A percentile compares a stretch with the other conserved stretches of the same genome.
phyloP scores from a whole-genome alignment of 768 basidiomycete genomes.

The Leucosporidium yakuticum region DNA sequence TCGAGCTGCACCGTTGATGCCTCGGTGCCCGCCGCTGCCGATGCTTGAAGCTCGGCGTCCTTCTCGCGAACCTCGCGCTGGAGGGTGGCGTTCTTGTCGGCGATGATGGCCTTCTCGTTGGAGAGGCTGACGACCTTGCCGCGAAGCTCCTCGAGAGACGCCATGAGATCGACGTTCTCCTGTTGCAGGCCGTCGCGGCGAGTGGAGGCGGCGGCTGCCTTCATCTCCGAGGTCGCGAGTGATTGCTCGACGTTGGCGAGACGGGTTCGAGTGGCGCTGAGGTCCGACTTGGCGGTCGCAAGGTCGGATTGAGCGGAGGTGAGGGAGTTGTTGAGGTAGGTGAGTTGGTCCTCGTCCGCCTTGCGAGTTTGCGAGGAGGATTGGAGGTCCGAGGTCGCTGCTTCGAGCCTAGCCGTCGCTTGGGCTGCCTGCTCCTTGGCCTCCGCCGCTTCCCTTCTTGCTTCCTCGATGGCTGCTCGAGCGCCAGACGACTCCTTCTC shows the following conservation, averaged over 20 bases:
- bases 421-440: not conserved
- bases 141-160: conserved; percentile 75
- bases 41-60: conserved; percentile 51
- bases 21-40: not conserved
- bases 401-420: not conserved
- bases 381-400: not conserved
- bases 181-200: conserved; percentile 57
- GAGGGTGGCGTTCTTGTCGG: conserved; percentile 58
- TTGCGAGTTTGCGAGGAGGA: not conserved
- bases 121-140: conserved; percentile 78
- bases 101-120: conserved; percentile 61
- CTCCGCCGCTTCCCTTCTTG: not conserved
- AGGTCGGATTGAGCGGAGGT: not conserved
- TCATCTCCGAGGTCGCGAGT: not conserved
- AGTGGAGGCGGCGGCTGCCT: not conserved
- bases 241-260: not conserved
- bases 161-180: conserved; percentile 66
- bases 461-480: not conserved
- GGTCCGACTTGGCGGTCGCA: not conserved
- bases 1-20: not conserved
- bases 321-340: not conserved
- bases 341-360: not conserved
- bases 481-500: not conserved
- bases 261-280: not conserved
- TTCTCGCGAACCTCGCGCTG: conserved; percentile 54